phyloP scores from a whole-genome alignment of 305 asterid genomes.

The Fraxinus sp. region DNA sequence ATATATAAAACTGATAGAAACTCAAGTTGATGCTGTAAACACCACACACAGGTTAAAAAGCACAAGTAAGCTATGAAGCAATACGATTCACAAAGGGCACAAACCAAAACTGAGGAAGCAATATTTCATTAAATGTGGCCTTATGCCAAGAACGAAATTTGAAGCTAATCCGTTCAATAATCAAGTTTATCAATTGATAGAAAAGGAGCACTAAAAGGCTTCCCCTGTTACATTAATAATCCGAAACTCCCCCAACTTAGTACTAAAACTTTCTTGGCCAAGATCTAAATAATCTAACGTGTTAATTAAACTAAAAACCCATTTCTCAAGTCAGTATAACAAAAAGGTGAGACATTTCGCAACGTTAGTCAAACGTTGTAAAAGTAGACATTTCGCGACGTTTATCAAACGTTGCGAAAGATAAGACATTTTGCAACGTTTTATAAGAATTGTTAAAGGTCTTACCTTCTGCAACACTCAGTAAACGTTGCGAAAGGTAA shows the following conservation, averaged over 20 bases:
- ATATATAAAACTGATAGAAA: too few relatives aligned
- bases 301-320: constrained; percentile 23
- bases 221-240: constrained; percentile 20
- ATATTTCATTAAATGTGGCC: constrained; percentile 18
- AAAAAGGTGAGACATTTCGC: too few relatives aligned
- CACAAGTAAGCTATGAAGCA: too few relatives aligned
- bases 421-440: too few relatives aligned
- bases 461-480: too few relatives aligned
- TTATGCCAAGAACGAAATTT: constrained; percentile 17
- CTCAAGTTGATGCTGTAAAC: too few relatives aligned
- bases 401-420: too few relatives aligned
- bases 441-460: too few relatives aligned
- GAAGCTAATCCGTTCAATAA: background rate
- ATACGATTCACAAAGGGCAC: background rate
- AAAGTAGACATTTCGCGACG: too few relatives aligned
- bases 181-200: constrained; percentile 23
- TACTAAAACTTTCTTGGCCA: constrained; percentile 10
- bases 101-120: constrained; percentile 1
- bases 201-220: constrained; percentile 25
- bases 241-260: constrained; percentile 21
- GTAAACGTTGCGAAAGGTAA: too few relatives aligned
- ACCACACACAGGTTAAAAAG: too few relatives aligned
- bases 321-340: constrained; percentile 45
- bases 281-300: background rate
- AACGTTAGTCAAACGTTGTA: too few relatives aligned